Base-by-base conservation (phyloP, 2,329 filamentous ascomycete genomes). In the Tolypocladium nubicola region DNA sequence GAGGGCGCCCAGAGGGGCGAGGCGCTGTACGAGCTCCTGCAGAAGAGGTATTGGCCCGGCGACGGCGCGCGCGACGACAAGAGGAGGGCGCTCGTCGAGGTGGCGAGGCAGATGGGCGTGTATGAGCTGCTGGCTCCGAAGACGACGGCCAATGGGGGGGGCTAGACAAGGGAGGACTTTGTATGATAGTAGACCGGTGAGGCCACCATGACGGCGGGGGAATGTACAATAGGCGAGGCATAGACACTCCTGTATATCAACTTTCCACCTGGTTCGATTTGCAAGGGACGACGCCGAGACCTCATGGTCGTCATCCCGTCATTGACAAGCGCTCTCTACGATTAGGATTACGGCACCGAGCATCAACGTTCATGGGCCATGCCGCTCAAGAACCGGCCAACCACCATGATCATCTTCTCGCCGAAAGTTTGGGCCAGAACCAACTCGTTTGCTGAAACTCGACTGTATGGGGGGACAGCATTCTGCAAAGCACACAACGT, bases 101-200 rank as follows among this genome's bases (percentile, higher is more conserved):
- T 67, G 54, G 71, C 73, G n/a, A 62, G 59, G 56, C 66, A 77
- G 62, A 78, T 78, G 76, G 75, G 76, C 50, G 71, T 75, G 61
- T 70, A 71, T 55, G 68, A 75, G 35, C 40, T 70, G 10, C 57
- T 73, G 53, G 63, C 57, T 9, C 61, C 60, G 26, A 63, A 47
- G 54, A 57, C 52, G 53, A 56, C 38, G 30, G 13, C 19, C 19
- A 52, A 35, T 2, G 47, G 19, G 30, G 21, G 13, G 19, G 0
- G 1, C 19, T 37, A 37, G 19, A 52, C 47, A n/a, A 13, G 16
- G 30, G 8, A 37, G 45, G 19, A 19, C 11, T 52, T 21, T 52
- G 47, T 52, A 37, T 6, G 21, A 35, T 37, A 35, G 19, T 3
- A 35, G 30, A 37, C 23, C 13, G 26, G 35, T 13, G 26, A 26